Evolutionary conservation across 2,329 filamentous ascomycete species (phyloP), one percentile per base, ranked within the genome.

Genomic region (Cadophora sp.): DNA sequence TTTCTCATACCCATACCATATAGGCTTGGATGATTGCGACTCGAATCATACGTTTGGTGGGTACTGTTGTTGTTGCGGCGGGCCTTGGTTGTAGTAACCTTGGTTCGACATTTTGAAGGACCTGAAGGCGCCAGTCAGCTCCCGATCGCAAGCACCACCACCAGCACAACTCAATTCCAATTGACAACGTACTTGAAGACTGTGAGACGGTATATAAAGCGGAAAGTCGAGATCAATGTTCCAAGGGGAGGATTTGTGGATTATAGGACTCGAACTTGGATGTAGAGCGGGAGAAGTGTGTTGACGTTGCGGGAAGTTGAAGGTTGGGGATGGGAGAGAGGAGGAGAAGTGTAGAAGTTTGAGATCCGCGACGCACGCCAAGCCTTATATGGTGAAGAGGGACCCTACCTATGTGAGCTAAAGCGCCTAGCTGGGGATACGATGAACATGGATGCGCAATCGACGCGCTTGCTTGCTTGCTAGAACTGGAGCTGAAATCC

Each of bases 81-180:
- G 68, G 30, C 65, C 65, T 51, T 65, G 62, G 39, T 65, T 66
- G 75, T 80, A 69, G 76, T 80, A 65, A 74, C 77, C 72, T 83
- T 82, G 22, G 78, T 76, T 81, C 79, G 72, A 67, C 65, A 67
- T 66, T 18, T 58, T 67, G 64, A 64, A 45, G n/a, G 43, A 43
- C 56, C 53, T 68, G 48, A 2, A 24, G 55, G 41, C 13, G 24
- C 27, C 33, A 41, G 63, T 70, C 64, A 68, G 64, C 48, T 62
- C 48, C 30, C 39, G 24, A 39, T 27, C 41, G 27, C n/a, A 36
- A 62, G 36, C n/a, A n/a, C 27, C 27, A 30, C 4, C 24, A 39
- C 14, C 6, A 36, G 45, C 11, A 51, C n/a, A 30, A 24, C 24
- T 24, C 45, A 50, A 36, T 51, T 41, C 24, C 16, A 33, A 39